phyloP scores from a whole-genome alignment of 1,284 basidiomycete species.

The Cryptococcus sp. region DNA sequence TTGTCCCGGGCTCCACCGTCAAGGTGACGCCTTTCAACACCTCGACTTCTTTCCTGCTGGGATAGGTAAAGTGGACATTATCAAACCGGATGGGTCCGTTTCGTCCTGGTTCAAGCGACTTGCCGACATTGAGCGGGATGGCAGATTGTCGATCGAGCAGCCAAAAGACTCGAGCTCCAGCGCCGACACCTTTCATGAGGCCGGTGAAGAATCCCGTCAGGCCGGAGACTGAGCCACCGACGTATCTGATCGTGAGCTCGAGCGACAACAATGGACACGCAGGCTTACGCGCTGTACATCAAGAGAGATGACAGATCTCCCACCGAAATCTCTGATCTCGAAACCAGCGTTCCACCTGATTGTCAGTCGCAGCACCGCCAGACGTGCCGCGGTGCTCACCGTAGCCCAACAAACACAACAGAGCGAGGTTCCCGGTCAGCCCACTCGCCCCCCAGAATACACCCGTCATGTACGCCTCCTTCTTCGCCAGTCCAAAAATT shows the following conservation, averaged over 20 bases:
- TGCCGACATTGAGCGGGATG: slow-evolving; percentile 62
- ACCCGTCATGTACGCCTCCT: slow-evolving; percentile 84
- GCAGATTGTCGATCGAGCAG: slow-evolving; percentile 73
- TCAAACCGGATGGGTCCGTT: slow-evolving; percentile 71
- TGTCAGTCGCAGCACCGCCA: slow-evolving; percentile 2
- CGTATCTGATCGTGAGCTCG: slow-evolving; percentile 32
- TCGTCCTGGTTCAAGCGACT: slow-evolving; percentile 53
- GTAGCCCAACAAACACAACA: slow-evolving; percentile 84
- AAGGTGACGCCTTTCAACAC: slow-evolving; percentile 75
- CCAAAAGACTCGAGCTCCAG: slow-evolving; percentile 87
- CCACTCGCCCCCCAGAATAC: slow-evolving; percentile 91
- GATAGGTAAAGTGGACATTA: slow-evolving; percentile 77
- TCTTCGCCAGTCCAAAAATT: slow-evolving; percentile 72
- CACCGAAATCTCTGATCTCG: slow-evolving; percentile 77
- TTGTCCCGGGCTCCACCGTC: slow-evolving; percentile 71
- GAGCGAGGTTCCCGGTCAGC: slow-evolving; percentile 89
- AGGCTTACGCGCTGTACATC: slow-evolving; percentile 80
- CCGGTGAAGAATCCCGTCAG: slow-evolving; percentile 49
- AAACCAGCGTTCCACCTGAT: slow-evolving; percentile 81
- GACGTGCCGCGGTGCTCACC: slow-evolving; percentile 49
- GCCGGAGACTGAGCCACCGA: slow-evolving; percentile 47
- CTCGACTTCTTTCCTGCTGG: slow-evolving; percentile 67
- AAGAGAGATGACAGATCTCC: slow-evolving; percentile 86
- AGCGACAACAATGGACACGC: not conserved
- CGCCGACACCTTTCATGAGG: slow-evolving; percentile 61